Percentiles rank a stretch among this genome's conserved stretches.
Evolutionary conservation across 768 basidiomycete species (phyloP).

Genomic region (Tulasnella sp.): DNA sequence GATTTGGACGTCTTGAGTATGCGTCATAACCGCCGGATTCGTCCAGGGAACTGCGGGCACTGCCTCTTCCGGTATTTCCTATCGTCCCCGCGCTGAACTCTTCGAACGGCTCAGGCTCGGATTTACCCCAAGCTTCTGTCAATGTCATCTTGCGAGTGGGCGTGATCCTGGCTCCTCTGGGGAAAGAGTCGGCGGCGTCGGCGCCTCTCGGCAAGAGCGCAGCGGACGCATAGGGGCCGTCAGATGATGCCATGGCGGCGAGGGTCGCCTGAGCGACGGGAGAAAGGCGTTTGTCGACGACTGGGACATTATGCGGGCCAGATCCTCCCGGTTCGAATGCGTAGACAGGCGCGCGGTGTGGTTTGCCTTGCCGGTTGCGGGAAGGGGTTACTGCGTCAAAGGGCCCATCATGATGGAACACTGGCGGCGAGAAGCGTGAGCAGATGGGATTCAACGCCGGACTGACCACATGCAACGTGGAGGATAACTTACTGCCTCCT

Average conservation of each 20-base stretch:
- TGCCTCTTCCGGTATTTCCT: neutral
- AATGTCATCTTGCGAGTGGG: conserved; percentile 60
- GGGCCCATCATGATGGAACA: conserved; percentile 89
- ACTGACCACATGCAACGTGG: conserved; percentile 13
- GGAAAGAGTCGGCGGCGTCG: neutral
- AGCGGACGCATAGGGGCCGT: conserved; percentile 24
- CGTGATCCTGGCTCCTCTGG: neutral
- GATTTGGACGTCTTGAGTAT: conserved; percentile 35
- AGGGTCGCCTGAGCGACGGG: conserved; percentile 20
- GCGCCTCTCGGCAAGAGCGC: neutral
- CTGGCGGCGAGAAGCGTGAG: conserved; percentile 34
- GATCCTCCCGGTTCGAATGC: conserved; percentile 40
- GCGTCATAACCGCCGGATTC: conserved; percentile 29
- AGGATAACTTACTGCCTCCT: conserved; percentile 50
- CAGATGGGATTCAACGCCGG: conserved; percentile 8
- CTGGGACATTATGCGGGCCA: conserved; percentile 28
- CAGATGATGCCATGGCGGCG: conserved; percentile 19
- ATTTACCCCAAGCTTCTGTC: conserved; percentile 88
- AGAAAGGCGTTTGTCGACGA: conserved; percentile 30
- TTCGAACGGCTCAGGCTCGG: conserved; percentile 85
- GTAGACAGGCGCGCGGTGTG: conserved; percentile 66
- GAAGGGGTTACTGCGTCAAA: conserved; percentile 90
- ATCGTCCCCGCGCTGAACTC: conserved; percentile 72
- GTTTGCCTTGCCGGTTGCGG: conserved; percentile 63
- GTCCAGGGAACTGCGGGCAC: conserved; percentile 12